These are phyloP conservation scores for Fusarium austroafricanum DNA, from an alignment of 2,329 filamentous ascomycete species.

Conservation along the genomic window DNA sequence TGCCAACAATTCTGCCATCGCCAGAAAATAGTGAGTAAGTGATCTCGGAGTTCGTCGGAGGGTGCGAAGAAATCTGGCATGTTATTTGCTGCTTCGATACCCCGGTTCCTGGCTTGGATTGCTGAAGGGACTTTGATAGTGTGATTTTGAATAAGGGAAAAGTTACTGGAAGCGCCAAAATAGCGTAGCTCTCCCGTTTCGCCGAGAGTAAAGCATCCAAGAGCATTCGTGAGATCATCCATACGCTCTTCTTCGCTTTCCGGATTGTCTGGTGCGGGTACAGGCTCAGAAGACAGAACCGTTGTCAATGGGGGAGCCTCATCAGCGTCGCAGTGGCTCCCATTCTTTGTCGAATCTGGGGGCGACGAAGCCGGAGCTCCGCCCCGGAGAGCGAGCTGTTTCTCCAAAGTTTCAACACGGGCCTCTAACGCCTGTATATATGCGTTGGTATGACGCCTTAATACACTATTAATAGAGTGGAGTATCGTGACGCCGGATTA, in stretches of 20 bases:
- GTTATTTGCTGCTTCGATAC: not conserved
- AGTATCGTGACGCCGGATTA: fast-evolving
- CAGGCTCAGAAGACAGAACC: not conserved
- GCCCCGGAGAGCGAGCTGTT: not conserved
- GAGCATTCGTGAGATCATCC: constrained; percentile 1
- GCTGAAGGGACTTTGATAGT: constrained; percentile 9
- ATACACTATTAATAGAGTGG: too few relatives aligned
- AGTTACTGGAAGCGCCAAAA: constrained; percentile 13
- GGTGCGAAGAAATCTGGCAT: not conserved
- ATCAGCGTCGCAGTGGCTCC: not conserved
- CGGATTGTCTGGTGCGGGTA: too few relatives aligned
- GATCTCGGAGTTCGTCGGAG: constrained; percentile 6
- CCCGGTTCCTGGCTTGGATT: not conserved
- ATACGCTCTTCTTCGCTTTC: not conserved
- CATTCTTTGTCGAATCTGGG: not conserved
- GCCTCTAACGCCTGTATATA: constrained; percentile 17
- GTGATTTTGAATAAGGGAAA: constrained; percentile 13
- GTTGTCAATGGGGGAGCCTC: not conserved
- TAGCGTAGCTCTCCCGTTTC: constrained; percentile 14
- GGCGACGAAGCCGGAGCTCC: not conserved
- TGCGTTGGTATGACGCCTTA: constrained; percentile 11
- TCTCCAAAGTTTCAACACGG: not conserved
- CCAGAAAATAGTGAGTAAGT: not conserved
- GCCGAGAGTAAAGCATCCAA: constrained; percentile 8
- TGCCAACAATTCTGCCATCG: constrained; percentile 18